A percentile compares a stretch with the other conserved stretches of the same genome.
Conservation (phyloP, 441 rosid genomes). For the Codiaeum variegatum region DNA sequence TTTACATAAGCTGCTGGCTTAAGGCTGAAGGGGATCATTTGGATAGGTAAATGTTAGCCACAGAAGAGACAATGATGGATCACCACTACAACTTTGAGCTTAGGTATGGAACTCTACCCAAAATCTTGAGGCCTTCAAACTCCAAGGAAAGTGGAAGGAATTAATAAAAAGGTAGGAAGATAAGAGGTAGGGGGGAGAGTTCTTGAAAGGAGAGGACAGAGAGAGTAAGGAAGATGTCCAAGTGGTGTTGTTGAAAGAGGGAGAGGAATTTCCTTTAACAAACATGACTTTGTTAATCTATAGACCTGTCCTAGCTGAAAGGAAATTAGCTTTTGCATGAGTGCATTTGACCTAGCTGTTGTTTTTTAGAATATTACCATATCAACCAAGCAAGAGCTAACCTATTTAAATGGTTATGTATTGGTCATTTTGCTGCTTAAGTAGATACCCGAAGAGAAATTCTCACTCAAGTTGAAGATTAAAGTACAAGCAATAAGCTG, state of each 20-base stretch:
- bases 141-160: neutral
- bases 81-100: neutral
- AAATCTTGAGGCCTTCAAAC: neutral
- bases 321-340: neutral
- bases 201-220: neutral
- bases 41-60: neutral
- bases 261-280: neutral
- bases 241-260: neutral
- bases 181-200: neutral
- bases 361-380: neutral
- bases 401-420: neutral
- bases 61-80: neutral
- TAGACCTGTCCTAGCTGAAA: neutral
- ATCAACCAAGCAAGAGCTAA: neutral
- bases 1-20: neutral
- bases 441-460: neutral
- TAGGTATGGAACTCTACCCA: neutral
- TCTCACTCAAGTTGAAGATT: neutral
- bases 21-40: neutral
- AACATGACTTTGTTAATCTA: too few species aligned
- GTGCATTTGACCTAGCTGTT: neutral
- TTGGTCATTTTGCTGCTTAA: neutral
- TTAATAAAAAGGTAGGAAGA: neutral
- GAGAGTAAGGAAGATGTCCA: neutral
- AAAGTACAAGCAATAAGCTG: neutral